Evolutionary conservation across 179 eudicot genomes (phyloP).

Genomic region (Heliamphora pulchella): DNA sequence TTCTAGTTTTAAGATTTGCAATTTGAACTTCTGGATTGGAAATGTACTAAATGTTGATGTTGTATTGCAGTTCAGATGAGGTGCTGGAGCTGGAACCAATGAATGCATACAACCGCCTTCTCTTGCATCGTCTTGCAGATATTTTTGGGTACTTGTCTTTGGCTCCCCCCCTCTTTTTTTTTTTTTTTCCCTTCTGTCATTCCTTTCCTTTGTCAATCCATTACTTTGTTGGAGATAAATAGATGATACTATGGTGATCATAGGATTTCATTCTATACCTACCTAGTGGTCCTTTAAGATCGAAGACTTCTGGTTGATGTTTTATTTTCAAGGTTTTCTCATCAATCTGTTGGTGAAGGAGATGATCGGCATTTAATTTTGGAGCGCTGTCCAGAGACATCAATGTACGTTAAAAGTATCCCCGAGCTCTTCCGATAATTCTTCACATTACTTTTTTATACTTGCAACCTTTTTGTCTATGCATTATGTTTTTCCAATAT

Average conservation of each 20-base stretch:
- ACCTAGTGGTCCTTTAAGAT: constrained; percentile 8
- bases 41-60: constrained; percentile 10
- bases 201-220: not conserved
- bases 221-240: no score
- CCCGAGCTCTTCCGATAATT: not conserved
- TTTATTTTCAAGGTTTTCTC: constrained; percentile 56
- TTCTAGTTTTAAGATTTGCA: not conserved
- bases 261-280: not conserved
- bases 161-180: not conserved
- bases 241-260: not conserved
- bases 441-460: not conserved
- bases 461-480: not conserved
- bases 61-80: constrained; percentile 51
- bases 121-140: constrained; percentile 93
- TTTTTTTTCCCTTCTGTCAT: not conserved
- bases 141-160: constrained; percentile 62
- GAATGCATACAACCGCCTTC: constrained; percentile 84
- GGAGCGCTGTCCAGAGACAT: constrained; percentile 73
- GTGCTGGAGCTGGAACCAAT: constrained; percentile 82
- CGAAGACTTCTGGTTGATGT: constrained; percentile 1
- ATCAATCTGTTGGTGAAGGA: constrained; percentile 90
- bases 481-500: not conserved
- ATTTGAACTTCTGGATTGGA: not conserved
- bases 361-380: constrained; percentile 74
- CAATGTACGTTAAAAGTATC: constrained; percentile 50